These are phyloP conservation scores for Hysterangium stoloniferum DNA, from an alignment of 768 basidiomycete species.

Conservation along the genomic window DNA sequence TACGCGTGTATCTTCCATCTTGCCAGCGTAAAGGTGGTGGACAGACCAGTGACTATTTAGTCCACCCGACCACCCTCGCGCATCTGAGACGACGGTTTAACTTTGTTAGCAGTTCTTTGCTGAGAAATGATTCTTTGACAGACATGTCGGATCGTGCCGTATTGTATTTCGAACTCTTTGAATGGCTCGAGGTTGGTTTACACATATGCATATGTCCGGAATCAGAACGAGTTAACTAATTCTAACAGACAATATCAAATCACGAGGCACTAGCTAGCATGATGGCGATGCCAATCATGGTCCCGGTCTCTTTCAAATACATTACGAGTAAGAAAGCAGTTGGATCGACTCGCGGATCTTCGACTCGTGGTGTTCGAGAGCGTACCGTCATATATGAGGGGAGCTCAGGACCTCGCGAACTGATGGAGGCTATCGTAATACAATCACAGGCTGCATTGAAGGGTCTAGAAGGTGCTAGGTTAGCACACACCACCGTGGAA, in stretches of 20 bases:
- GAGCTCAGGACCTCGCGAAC: slow-evolving; percentile 81
- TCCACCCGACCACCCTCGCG: slow-evolving; percentile 87
- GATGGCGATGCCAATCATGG: slow-evolving; percentile 97
- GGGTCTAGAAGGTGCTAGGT: slow-evolving; percentile 62
- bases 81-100: slow-evolving; percentile 91
- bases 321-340: slow-evolving; percentile 45
- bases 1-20: slow-evolving; percentile 81
- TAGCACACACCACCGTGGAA: slow-evolving; percentile 35
- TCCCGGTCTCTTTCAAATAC: slow-evolving; percentile 59
- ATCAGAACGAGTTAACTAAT: background rate
- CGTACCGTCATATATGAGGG: slow-evolving; percentile 86
- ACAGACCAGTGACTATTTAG: slow-evolving; percentile 80
- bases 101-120: slow-evolving; percentile 73
- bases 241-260: slow-evolving; percentile 72
- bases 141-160: slow-evolving; percentile 88
- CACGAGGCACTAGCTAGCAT: slow-evolving; percentile 91
- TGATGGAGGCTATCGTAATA: slow-evolving; percentile 85
- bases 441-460: slow-evolving; percentile 91
- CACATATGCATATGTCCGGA: background rate
- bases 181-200: slow-evolving; percentile 79
- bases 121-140: slow-evolving; percentile 86
- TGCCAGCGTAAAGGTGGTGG: slow-evolving; percentile 68
- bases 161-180: slow-evolving; percentile 82
- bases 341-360: slow-evolving; percentile 14
- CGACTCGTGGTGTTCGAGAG: slow-evolving; percentile 52